phyloP scores from a whole-genome alignment of 2,329 filamentous ascomycete species.

The Grosmannia huntii region DNA sequence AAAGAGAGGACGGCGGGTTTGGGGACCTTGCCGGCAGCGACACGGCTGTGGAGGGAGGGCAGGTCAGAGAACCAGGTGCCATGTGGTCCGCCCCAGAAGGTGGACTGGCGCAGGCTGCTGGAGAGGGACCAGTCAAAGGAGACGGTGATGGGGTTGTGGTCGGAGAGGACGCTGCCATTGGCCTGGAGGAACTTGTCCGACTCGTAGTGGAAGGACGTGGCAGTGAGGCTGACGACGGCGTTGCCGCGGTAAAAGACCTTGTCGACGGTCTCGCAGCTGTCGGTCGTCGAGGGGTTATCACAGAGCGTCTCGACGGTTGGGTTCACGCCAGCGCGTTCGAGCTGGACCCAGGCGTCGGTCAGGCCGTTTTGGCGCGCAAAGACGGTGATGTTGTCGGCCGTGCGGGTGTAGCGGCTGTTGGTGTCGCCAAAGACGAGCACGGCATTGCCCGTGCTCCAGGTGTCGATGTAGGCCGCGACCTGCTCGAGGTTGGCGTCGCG shows the following conservation, averaged over 20 bases:
- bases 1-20: slow-evolving; percentile 29
- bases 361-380: slow-evolving; percentile 39
- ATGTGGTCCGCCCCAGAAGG: slow-evolving; percentile 33
- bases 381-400: slow-evolving; percentile 35
- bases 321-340: slow-evolving; percentile 32
- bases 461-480: slow-evolving; percentile 42
- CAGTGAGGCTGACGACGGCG: slow-evolving; percentile 30
- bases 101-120: slow-evolving; percentile 27
- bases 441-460: slow-evolving; percentile 43
- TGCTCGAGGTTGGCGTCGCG: slow-evolving; percentile 48
- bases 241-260: slow-evolving; percentile 50
- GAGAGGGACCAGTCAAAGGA: slow-evolving; percentile 33
- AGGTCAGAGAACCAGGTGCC: slow-evolving; percentile 45
- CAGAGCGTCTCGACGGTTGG: slow-evolving; percentile 36
- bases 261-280: slow-evolving; percentile 52
- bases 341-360: slow-evolving; percentile 46
- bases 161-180: slow-evolving; percentile 43
- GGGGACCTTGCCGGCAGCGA: slow-evolving; percentile 13
- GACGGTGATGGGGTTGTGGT: slow-evolving; percentile 53
- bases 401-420: slow-evolving; percentile 50
- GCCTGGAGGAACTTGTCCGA: slow-evolving; percentile 42
- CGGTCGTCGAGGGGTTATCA: slow-evolving; percentile 40
- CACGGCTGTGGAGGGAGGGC: slow-evolving; percentile 20
- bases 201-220: slow-evolving; percentile 41
- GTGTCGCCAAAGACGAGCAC: slow-evolving; percentile 54